These are phyloP conservation scores for Lavandula angustifolia DNA, from an alignment of 257 asterid genomes.

Conservation along the genomic window DNA sequence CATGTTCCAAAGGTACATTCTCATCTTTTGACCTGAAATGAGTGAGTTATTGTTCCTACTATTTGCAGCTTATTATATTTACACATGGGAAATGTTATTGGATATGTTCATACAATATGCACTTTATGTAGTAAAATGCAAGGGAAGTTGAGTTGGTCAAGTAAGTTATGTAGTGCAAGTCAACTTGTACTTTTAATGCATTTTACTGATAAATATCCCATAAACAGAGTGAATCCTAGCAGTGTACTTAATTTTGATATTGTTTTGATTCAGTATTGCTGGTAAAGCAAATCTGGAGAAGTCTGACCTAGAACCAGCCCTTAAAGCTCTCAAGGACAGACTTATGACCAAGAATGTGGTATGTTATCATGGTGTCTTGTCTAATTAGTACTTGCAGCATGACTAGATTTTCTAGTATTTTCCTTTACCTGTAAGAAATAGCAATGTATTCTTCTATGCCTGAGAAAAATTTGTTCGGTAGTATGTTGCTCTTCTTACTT, in stretches of 20 bases:
- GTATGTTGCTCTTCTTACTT: neutral
- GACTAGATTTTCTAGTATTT: constrained; percentile 12
- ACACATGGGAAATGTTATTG: constrained; percentile 10
- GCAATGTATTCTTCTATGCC: neutral
- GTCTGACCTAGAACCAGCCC: constrained; percentile 85
- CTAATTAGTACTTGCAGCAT: neutral
- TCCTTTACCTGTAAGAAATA: neutral
- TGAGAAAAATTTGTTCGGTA: neutral
- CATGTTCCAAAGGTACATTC: constrained; percentile 81
- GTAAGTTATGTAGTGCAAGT: neutral
- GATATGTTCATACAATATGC: neutral
- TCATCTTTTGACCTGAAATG: constrained; percentile 8
- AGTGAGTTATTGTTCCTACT: neutral
- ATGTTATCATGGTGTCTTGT: constrained; percentile 33
- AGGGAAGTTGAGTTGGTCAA: constrained; percentile 2
- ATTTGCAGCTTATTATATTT: constrained; percentile 1
- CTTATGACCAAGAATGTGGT: constrained; percentile 99
- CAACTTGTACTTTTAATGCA: neutral
- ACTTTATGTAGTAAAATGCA: constrained; percentile 2
- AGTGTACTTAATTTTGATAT: neutral
- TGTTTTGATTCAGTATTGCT: constrained; percentile 60
- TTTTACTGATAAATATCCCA: neutral
- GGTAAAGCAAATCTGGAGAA: constrained; percentile 94
- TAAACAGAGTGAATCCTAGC: too few species aligned
- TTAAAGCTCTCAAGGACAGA: constrained; percentile 95